Base-by-base conservation (phyloP, 768 basidiomycete genomes). In the Clathrus columnatus region DNA sequence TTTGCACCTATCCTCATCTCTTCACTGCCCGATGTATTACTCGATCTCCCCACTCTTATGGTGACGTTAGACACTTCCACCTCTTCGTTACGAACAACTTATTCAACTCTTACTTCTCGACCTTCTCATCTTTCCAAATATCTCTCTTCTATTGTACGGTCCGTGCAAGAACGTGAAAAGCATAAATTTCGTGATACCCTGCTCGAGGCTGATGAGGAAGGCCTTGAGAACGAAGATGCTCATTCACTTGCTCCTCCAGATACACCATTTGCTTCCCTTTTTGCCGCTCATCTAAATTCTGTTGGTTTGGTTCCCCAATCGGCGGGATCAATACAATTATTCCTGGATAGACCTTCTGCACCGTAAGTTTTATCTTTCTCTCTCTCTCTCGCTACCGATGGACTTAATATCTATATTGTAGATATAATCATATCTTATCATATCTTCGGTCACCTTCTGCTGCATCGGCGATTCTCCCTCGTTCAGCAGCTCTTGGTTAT, bases 31-130 rank as follows among this genome's bases (percentile, higher is more conserved):
- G 67, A 75, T 1, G 42, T 63, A 65, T 6, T 63, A n/a, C 23
- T 79, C 10, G 82, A 89, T 61, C 76, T 77, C 8, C 75, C 78
- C 8, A 81, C 81, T 61, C 69, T 82, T 29, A 80, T 91, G 49
- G 75, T 91, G 48, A 80, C 81, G 2, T 61, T 91, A 46, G 88
- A 91, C 68, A 89, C 89, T 16, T 82, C 80, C 60, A 86, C 86
- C 0, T 63, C 71, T 27, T 81, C 82, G 0, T 76, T 80, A 63
- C 77, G 78, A 56, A 87, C 87, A 3, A 85, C 84, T 0, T 67
- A 88, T 51, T 71, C 72, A 18, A 87, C 89, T 4, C 66, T 91
- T 46, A 74, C 72, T 2, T 87, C 87, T 11, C 80, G 84, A 4
- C 78, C 83, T 0, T 90, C 88, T 0, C 71, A 79, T 59, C 75